Conservation (phyloP, 2,329 filamentous ascomycete genomes). For the Keithomyces neogunnii region DNA sequence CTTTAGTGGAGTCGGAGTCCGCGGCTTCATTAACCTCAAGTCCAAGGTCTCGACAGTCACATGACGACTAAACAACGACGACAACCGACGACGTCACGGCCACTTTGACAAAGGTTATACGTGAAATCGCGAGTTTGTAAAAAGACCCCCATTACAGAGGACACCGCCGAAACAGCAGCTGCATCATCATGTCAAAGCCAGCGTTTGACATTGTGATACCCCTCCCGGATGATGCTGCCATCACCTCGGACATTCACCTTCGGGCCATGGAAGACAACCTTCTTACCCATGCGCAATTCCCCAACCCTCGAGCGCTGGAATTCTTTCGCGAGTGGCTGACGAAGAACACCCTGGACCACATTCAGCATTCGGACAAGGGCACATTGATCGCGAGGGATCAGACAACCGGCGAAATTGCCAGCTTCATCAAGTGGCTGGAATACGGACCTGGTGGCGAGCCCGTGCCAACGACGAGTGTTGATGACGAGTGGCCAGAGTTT, state of each 20-base stretch:
- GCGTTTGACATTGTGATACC: slow-evolving; percentile 18
- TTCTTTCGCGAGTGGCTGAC: slow-evolving; percentile 22
- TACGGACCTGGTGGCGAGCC: slow-evolving; percentile 11
- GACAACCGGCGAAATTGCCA: slow-evolving; percentile 18
- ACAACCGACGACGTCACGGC: no score
- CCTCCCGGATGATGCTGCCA: slow-evolving; percentile 14
- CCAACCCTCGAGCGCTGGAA: slow-evolving; percentile 19
- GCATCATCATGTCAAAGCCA: background rate
- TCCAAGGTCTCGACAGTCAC: background rate
- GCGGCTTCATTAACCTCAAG: background rate
- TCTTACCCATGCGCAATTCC: slow-evolving; percentile 31
- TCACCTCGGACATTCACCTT: slow-evolving; percentile 24
- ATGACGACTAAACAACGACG: background rate
- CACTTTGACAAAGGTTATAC: no score
- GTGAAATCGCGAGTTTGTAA: no score
- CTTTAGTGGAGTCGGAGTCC: background rate
- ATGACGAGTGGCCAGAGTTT: slow-evolving; percentile 21
- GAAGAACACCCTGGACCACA: slow-evolving; percentile 20
- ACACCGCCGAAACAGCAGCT: no score
- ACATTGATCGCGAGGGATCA: slow-evolving; percentile 25
- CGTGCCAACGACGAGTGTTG: slow-evolving; percentile 11
- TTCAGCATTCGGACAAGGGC: slow-evolving; percentile 17
- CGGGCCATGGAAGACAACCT: slow-evolving; percentile 30
- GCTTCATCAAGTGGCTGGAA: slow-evolving; percentile 29
- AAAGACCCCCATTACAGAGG: no score